Conservation (phyloP, 768 basidiomycete genomes). For the Udeniomyces megalosporus region DNA sequence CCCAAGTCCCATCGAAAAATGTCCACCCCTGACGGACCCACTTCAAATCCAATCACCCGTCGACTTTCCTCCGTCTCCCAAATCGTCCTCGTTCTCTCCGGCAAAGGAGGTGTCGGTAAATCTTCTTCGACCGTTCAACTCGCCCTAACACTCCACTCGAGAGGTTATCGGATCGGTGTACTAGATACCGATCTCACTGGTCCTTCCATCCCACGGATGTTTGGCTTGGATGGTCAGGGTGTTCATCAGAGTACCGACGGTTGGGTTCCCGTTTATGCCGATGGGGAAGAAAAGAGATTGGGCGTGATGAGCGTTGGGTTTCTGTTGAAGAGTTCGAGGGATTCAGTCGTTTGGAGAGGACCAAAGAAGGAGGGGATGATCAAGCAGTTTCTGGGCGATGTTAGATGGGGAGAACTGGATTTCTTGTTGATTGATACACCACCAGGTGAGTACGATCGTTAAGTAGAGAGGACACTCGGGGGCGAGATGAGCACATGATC, state of each 20-base stretch:
- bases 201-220: constrained; percentile 87
- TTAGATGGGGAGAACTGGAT: constrained; percentile 87
- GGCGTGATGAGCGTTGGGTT: constrained; percentile 97
- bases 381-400: constrained; percentile 80
- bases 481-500: background rate
- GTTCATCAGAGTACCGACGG: constrained; percentile 89
- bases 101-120: constrained; percentile 95
- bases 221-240: constrained; percentile 61
- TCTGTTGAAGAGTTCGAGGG: constrained; percentile 69
- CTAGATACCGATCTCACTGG: constrained; percentile 89
- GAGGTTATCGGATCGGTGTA: constrained; percentile 64
- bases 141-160: constrained; percentile 65
- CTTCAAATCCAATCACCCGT: constrained; percentile 44
- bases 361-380: constrained; percentile 99
- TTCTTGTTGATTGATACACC: constrained; percentile 91
- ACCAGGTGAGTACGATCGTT: constrained; percentile 48
- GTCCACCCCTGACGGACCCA: background rate
- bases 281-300: constrained; percentile 53
- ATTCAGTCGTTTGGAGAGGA: constrained; percentile 94
- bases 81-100: constrained; percentile 82
- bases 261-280: constrained; percentile 96
- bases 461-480: background rate
- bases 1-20: background rate
- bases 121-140: constrained; percentile 89
- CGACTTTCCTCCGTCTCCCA: constrained; percentile 61